Evolutionary conservation across 106 monocot species (phyloP), one percentile per base, ranked within the genome.

Genomic region (Dendrobium officinale): DNA sequence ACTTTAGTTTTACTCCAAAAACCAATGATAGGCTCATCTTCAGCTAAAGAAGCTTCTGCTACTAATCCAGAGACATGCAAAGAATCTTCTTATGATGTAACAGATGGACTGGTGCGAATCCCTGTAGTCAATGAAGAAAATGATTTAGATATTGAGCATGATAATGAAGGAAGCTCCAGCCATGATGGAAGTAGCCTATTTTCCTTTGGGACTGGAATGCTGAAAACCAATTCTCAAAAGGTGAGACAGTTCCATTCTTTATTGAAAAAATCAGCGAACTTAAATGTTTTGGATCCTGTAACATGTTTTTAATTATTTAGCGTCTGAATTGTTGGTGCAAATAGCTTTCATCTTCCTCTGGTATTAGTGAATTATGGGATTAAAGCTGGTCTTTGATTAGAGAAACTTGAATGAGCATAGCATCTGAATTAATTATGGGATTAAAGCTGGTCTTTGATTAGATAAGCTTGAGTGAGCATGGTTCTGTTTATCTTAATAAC

Each of bases 1-100:
- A 94, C 94, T 33, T 80, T 94, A 73, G 86, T 87, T 80, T 83
- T 94, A 11, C 92, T 82, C 78, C 88, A 88, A 85, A 90, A 89
- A 72, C 86, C 90, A 81, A 77, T 82, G 31, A 27, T 86, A 33
- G 42, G 43, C 73, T 90, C 88, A 70, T 56, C 70, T 61, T 79
- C 82, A 75, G 26, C 48, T 55, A 76, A 75, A 72, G 91, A 80
- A 85, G 67, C 48, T 72, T 75, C 74, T 81, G 27, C 59, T 16
- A 8, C 8, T 29, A 77, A 51, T 79, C 47, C 72, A 79, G 29
- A 54, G 75, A 31, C 44, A 10, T 10, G 76, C 72, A 76, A 56
- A 77, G 85, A 88, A 9, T 42, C 61, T 31, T 75, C 56, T 29
- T 79, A 56, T 79, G 83, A 79, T 77, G 83, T 72, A 27, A 73